phyloP scores from a whole-genome alignment of 164 flowering plant genomes.

The Buxus sempervirens region DNA sequence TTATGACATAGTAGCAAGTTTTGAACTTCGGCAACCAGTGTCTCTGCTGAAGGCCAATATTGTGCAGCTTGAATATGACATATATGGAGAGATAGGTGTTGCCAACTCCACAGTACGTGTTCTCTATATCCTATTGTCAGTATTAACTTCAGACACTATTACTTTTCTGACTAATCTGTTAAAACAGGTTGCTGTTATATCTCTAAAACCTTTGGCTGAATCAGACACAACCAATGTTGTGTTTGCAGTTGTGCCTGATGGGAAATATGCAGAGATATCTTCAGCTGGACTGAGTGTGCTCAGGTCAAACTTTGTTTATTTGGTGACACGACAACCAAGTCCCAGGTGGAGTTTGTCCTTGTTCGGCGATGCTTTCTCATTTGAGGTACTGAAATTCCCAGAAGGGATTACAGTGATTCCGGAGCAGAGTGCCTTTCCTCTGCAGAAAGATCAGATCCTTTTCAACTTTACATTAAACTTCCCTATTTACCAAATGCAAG shows the following conservation, averaged over 20 bases:
- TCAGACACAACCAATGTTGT: constrained; percentile 61
- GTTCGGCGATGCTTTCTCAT: constrained; percentile 66
- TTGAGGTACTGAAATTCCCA: constrained; percentile 76
- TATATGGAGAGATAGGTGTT: constrained; percentile 53
- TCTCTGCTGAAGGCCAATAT: constrained; percentile 51
- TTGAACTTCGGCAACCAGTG: constrained; percentile 50
- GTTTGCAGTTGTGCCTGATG: constrained; percentile 64
- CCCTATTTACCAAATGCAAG: constrained; percentile 64
- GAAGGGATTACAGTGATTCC: constrained; percentile 85
- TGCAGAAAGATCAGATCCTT: constrained; percentile 65
- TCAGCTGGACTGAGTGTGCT: constrained; percentile 53
- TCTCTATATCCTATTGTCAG: not conserved
- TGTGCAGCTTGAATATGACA: constrained; percentile 52
- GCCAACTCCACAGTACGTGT: constrained; percentile 36
- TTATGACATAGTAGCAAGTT: constrained; percentile 72
- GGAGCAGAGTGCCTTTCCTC: constrained; percentile 57
- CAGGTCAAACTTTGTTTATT: constrained; percentile 37
- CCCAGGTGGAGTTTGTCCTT: constrained; percentile 52
- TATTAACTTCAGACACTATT: not conserved
- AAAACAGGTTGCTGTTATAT: constrained; percentile 62
- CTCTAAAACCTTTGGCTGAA: constrained; percentile 43
- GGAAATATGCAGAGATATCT: constrained; percentile 33
- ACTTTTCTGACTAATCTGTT: constrained; percentile 17
- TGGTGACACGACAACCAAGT: constrained; percentile 40
- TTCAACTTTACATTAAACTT: constrained; percentile 78